Evolutionary conservation across 192 early-diverging fungal species (phyloP).

Genomic region (Entophlyctis helioformis): DNA sequence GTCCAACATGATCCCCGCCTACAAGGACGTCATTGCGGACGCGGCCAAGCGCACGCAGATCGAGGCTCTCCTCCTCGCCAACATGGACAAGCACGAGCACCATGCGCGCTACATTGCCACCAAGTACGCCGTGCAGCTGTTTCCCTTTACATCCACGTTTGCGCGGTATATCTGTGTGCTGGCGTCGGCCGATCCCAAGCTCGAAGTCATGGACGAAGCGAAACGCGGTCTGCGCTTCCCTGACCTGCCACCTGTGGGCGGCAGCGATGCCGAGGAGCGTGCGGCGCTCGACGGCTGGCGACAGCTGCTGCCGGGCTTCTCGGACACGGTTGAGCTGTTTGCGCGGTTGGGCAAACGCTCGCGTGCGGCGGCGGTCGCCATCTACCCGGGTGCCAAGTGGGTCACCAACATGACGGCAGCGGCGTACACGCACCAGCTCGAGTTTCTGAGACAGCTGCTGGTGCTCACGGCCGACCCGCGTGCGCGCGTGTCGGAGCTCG

Average conservation of each 20-base stretch:
- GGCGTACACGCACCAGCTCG: conserved; percentile 42
- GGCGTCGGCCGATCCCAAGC: conserved; percentile 23
- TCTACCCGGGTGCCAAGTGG: conserved; percentile 14
- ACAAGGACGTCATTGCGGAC: conserved; percentile 7
- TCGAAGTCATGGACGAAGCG: conserved; percentile 35
- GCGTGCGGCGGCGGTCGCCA: no score
- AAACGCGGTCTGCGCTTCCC: conserved; percentile 34
- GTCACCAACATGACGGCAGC: conserved; percentile 32
- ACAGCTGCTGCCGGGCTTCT: conserved; percentile 14
- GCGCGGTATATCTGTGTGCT: conserved; percentile 30
- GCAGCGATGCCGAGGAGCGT: not conserved
- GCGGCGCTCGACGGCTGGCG: not conserved
- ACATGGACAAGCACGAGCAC: conserved; percentile 31
- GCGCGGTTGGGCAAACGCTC: no score
- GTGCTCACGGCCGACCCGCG: conserved; percentile 46
- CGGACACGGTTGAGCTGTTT: conserved; percentile 4
- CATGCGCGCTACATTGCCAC: conserved; percentile 27
- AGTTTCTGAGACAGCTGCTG: conserved; percentile 51
- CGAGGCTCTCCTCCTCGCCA: conserved; percentile 20
- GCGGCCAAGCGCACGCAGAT: conserved; percentile 4
- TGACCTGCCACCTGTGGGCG: conserved; percentile 1
- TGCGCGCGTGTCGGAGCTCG: conserved; percentile 18
- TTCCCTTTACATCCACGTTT: conserved; percentile 26
- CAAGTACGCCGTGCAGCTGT: conserved; percentile 33
- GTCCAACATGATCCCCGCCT: conserved; percentile 60